phyloP scores from a whole-genome alignment of 2,329 filamentous ascomycete genomes.

The Aspergillus caelatus region DNA sequence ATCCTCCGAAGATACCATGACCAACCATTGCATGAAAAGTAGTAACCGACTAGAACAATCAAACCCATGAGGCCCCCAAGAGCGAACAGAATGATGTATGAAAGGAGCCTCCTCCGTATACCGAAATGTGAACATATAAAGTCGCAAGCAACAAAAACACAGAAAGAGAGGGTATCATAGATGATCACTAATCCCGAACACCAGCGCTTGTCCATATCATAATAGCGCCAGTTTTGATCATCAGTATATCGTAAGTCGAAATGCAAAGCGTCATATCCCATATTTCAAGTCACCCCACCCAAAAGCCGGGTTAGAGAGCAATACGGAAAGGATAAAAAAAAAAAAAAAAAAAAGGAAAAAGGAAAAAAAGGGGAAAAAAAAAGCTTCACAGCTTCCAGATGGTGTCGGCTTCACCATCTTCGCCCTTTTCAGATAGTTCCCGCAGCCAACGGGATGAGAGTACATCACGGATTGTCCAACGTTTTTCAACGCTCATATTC shows the following conservation, averaged over 20 bases:
- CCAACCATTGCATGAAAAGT: neutral
- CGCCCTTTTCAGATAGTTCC: constrained; percentile 37
- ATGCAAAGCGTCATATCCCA: constrained; percentile 4
- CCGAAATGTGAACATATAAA: constrained; percentile 5
- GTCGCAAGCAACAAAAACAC: constrained; percentile 4
- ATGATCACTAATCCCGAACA: constrained; percentile 26
- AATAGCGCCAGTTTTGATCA: constrained; percentile 24
- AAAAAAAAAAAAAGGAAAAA: constrained; percentile 2
- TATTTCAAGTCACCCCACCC: neutral
- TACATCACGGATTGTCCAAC: constrained; percentile 61
- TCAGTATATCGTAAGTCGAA: constrained; percentile 18
- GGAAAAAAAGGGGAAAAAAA: constrained; percentile 10
- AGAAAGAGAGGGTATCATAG: constrained; percentile 35
- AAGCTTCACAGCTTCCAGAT: constrained; percentile 40
- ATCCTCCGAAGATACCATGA: neutral
- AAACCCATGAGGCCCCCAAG: neutral
- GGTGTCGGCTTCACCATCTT: constrained; percentile 35
- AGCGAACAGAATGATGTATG: neutral
- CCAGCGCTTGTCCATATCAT: constrained; percentile 24
- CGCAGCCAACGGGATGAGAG: constrained; percentile 60
- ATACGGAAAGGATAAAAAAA: constrained; percentile 12
- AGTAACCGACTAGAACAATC: neutral
- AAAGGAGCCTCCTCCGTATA: constrained; percentile 8
- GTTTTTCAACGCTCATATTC: constrained; percentile 55
- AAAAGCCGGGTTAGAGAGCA: neutral